Percentiles rank a stretch among this genome's conserved stretches.
These are phyloP conservation scores for Apodospora peruviana DNA, from an alignment of 495 filamentous ascomycete species.

Conservation along the genomic window DNA sequence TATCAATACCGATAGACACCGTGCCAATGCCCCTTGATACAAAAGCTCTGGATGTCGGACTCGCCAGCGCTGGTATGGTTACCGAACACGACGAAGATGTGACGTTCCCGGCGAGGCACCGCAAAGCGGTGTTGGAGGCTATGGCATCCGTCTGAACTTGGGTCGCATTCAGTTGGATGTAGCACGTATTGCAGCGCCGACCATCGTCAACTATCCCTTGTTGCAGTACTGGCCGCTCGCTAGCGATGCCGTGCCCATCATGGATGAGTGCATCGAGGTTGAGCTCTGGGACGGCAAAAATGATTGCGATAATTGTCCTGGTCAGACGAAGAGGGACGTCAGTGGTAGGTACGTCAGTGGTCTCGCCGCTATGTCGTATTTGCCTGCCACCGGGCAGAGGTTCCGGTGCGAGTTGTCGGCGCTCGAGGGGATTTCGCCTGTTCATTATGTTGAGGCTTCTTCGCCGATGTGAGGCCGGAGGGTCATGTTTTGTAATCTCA, in stretches of 20 bases:
- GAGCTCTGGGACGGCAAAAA: slow-evolving; percentile 1
- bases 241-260: not conserved
- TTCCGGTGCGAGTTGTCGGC: slow-evolving; percentile 1
- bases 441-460: not conserved
- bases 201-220: not conserved
- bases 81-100: slow-evolving; percentile 1
- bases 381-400: not conserved
- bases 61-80: not conserved
- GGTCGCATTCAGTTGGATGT: not conserved
- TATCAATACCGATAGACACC: not conserved
- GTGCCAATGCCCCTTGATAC: not conserved
- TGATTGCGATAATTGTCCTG: not conserved
- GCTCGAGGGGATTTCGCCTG: not conserved
- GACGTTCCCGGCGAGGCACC: not conserved
- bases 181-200: not conserved
- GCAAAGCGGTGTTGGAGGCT: not conserved
- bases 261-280: slow-evolving; percentile 1
- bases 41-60: not conserved
- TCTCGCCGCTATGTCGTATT: not conserved
- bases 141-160: slow-evolving; percentile 1
- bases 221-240: not conserved
- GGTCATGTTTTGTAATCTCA: too few species aligned
- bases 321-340: not conserved
- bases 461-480: not conserved
- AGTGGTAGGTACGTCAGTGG: not conserved